Conservation (phyloP, 768 basidiomycete species). For the Leccinum sublutescens region DNA sequence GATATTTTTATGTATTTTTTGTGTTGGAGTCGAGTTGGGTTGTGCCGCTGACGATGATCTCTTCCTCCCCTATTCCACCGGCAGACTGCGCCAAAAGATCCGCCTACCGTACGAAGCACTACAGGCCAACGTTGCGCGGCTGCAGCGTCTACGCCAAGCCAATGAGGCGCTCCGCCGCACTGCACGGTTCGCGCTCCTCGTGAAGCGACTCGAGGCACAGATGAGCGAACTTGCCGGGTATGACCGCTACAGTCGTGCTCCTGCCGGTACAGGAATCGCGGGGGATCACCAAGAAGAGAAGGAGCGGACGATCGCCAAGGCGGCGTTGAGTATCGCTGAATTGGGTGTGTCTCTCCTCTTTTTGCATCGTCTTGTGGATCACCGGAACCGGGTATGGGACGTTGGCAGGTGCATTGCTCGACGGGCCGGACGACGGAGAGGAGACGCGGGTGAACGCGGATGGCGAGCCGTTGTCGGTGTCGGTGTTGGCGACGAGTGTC, state of each 20-base stretch:
- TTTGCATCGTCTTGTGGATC: not conserved
- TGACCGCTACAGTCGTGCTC: not conserved
- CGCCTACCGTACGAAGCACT: conserved; percentile 79
- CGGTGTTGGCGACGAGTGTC: conserved; percentile 14
- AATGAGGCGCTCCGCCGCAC: conserved; percentile 82
- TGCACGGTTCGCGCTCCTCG: conserved; percentile 80
- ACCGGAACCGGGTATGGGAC: not conserved
- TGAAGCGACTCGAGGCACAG: conserved; percentile 79
- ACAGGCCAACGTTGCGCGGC: conserved; percentile 62
- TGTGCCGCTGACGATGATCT: not conserved
- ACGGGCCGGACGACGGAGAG: conserved; percentile 33
- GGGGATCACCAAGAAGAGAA: conserved; percentile 67
- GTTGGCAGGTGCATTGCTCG: conserved; percentile 48
- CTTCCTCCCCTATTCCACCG: not conserved
- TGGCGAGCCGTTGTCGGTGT: conserved; percentile 4
- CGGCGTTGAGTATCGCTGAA: conserved; percentile 93
- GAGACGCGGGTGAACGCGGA: not conserved
- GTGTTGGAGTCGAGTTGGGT: not conserved
- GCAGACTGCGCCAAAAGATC: conserved; percentile 84
- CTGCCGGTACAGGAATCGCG: not conserved
- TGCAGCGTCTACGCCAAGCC: conserved; percentile 79
- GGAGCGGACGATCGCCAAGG: conserved; percentile 87
- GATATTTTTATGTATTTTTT: no score
- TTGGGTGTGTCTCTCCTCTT: conserved; percentile 54
- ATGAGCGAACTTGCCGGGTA: conserved; percentile 63